Base-by-base conservation (phyloP, 73 alveolate genomes). In the Paramecium pentaurelia region DNA sequence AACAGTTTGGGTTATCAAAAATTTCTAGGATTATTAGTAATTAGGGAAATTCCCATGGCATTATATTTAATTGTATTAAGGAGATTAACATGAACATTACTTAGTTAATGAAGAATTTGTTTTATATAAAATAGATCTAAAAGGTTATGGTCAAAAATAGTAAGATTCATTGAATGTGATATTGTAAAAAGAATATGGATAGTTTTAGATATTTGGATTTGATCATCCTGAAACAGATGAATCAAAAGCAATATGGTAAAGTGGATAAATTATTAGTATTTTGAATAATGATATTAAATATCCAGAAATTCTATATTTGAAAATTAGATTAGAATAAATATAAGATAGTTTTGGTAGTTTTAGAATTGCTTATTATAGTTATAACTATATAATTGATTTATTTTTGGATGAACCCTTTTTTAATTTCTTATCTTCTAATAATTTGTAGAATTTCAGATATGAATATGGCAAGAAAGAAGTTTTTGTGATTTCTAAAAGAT, bases 31-130 rank as follows among this genome's bases (percentile, higher is more conserved):
- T n/a, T 75, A 37, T 36, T 6, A 18, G 16, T 37, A 34, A 75
- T 6, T 75, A n/a, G 88, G 88, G 1, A 75, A 36, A 75, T 75
- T 37, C 25, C 64, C 58, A 4, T 75, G 88, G 88, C 88, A 75
- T 37, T 75, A 75, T 75, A 40, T 75, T 75, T 7, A 75, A 36
- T 32, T 75, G 14, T 75, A 32, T 75, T 5, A 75, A 18, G 88
- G 88, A n/a, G 58, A 75, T 34, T 2, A 60, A 16, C 64, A 75
- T 37, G 9, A 22, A 34, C 25, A 75, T 75, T 54, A 1, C 9
- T 5, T 27, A 36, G 18, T 10, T 36, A 12, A 32, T 34, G 84
- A 34, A 11, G 47, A 68, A 3, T 68, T 34, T 68, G 47, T 68
- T 2, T 34, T 68, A 9, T 34, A 32, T 28, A 68, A 68, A 68